A percentile compares a stretch with the other conserved stretches of the same genome.
Conservation (phyloP, 2,329 filamentous ascomycete genomes). For the Pseudogymnoascus sp. region DNA sequence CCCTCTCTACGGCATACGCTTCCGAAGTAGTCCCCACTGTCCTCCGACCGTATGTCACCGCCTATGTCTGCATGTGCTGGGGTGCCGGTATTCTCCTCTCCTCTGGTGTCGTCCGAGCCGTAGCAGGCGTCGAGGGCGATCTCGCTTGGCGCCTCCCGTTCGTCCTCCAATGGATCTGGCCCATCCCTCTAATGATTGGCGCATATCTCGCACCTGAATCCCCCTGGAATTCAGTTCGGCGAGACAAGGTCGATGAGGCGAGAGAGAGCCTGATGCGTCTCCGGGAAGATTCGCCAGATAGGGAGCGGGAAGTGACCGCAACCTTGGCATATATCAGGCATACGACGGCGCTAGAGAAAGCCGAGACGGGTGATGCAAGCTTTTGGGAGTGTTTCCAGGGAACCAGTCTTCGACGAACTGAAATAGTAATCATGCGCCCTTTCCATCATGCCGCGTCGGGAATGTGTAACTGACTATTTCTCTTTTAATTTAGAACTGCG, state of each 20-base stretch:
- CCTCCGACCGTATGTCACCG: conserved; percentile 23
- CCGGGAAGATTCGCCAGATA: conserved; percentile 18
- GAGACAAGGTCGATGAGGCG: conserved; percentile 25
- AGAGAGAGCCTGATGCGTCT: conserved; percentile 23
- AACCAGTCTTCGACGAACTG: conserved; percentile 23
- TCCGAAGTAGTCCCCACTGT: conserved; percentile 24
- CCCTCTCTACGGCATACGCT: conserved; percentile 19
- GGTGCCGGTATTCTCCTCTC: conserved; percentile 22
- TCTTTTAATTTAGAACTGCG: conserved; percentile 25
- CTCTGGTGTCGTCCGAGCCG: conserved; percentile 22
- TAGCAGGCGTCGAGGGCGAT: conserved; percentile 17
- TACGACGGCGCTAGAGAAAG: conserved; percentile 21
- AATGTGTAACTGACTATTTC: neutral
- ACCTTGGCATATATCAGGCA: conserved; percentile 22
- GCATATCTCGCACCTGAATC: conserved; percentile 28
- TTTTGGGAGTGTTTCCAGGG: conserved; percentile 23
- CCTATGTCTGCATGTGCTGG: conserved; percentile 27
- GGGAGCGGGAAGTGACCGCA: conserved; percentile 25
- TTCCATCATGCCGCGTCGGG: neutral
- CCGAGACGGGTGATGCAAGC: conserved; percentile 19
- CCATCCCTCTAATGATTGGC: conserved; percentile 21
- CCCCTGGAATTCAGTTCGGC: conserved; percentile 29
- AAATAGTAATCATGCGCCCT: conserved; percentile 17
- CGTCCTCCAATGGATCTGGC: conserved; percentile 19
- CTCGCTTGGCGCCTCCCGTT: conserved; percentile 18